Base-by-base conservation (phyloP, 148 eudicot genomes). In the Fagopyrum tataricum region DNA sequence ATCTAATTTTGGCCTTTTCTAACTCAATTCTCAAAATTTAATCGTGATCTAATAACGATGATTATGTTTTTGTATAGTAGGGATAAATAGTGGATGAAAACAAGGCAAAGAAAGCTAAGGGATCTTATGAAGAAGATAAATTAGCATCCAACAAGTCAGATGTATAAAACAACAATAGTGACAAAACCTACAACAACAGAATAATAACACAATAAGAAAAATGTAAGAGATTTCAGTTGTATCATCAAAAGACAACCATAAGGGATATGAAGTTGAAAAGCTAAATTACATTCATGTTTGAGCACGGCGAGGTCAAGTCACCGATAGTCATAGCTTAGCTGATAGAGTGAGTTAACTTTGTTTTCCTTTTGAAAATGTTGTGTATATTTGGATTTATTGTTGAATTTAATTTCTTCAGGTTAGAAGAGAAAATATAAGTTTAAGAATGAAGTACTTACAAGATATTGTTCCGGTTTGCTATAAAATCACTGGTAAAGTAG, bases 321-420 rank as follows among this genome's bases (percentile, higher is more conserved):
- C 99, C 49, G 99, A 95, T 76, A 95, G 97, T 89, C 99, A 95
- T 75, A 95, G 98, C 85, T 82, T 95, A 80, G 98, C 98, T 40
- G 98, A 95, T 86, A 88, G 98, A 79, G 97, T 91, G 77, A 69
- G 91, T 78, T 3, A 1, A 44, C 6, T 23, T 70, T 43, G 17
- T 20, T 70, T 70, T 44, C 23, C 10, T 58, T n/a, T 10, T 10
- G 4, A 42, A 7, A 58, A 21, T 6, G 18, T 39, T 43, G 15
- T 12, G 51, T 13, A 9, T 31, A 31, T 40, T 66, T 26, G 44
- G 44, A 31, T 26, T 61, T 23, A 14, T 41, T 21, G 2, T 20
- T 21, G 37, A 31, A 31, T 31, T 59, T 17, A 1, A 13, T 67
- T 78, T 23, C 49, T 79, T 77, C 76, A 95, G 98, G 98, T 91